Evolutionary conservation across 2,329 filamentous ascomycete genomes (phyloP), one percentile per base, ranked within the genome.

Genomic region (Colletotrichum sp.): DNA sequence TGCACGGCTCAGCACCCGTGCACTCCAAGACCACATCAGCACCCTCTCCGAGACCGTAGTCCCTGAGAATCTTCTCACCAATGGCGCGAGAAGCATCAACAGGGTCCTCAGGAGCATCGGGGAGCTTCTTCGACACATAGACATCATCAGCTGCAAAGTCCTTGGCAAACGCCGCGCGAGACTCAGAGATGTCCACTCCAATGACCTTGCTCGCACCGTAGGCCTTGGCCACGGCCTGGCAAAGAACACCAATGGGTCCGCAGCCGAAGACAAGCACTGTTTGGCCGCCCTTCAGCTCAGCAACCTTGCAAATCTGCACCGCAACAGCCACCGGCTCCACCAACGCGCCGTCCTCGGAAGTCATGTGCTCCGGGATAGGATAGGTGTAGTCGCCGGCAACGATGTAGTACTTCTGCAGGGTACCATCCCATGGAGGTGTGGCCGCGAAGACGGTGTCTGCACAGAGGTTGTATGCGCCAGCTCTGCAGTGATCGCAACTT

Each of bases 261-360:
- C 87, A 88, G 1, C 89, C 89, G 18, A 90, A 85, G 8, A 90
- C 84, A 0, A 88, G 81, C 4, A 90, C 85, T 0, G 85, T 87
- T 67, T 88, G 84, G 1, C 85, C 82, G 1, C 82, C 81, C 15
- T 82, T 80, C 13, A 88, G 82, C 0, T 85, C 81, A 0, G 86
- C 87, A 2, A 84, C 81, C 67, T 85, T 86, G 75, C 80, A 84
- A 12, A 88, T 87, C 64, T 88, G 86, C 5, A 89, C 87, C 0
- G 89, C 88, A 1, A 91, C 88, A 0, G 88, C 86, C 0, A 90
- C 81, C 0, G 89, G 90, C 79, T 92, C 89, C 2, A 90, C 85
- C 10, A 91, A 80, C 0, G 89, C 90, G 2, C 87, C 90, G 30
- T 90, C 87, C 74, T 91, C 88, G 52, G 89, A 80, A 3, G 82